Evolutionary conservation across 192 early-diverging fungal genomes (phyloP).

Genomic region (Spinellus fusiger): DNA sequence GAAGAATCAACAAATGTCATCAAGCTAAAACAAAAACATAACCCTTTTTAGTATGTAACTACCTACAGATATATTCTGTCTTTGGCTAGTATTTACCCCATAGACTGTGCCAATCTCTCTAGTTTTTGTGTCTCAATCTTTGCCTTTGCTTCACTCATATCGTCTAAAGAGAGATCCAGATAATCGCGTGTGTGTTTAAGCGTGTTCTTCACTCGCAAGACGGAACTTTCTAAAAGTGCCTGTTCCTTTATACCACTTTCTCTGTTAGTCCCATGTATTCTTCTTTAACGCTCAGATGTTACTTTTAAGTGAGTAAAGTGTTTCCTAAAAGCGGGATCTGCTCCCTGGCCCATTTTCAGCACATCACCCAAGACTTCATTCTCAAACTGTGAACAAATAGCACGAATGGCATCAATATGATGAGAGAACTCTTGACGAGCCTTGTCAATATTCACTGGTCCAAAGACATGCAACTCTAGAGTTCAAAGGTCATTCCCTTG

Average conservation of each 20-base stretch:
- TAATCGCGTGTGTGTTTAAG: conserved; percentile 14
- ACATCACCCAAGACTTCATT: conserved; percentile 30
- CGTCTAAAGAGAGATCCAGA: conserved; percentile 9
- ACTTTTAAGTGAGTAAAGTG: conserved; percentile 33
- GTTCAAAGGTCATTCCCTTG: no score
- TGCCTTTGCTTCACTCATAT: conserved; percentile 8
- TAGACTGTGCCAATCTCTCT: conserved; percentile 16
- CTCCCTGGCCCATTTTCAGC: conserved; percentile 25
- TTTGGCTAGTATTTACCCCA: conserved; percentile 13
- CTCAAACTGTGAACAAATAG: conserved; percentile 34
- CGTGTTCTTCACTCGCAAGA: conserved; percentile 16
- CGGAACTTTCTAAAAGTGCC: conserved; percentile 26
- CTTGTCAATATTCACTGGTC: conserved; percentile 30
- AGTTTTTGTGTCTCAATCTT: conserved; percentile 15
- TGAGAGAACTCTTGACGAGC: conserved; percentile 24
- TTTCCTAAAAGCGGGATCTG: conserved; percentile 31
- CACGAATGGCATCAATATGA: conserved; percentile 18
- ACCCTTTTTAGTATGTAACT: background rate
- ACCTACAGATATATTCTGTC: background rate
- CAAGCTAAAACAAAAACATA: conserved; percentile 6
- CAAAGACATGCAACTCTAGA: conserved; percentile 27
- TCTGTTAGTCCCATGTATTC: background rate
- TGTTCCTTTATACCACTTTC: conserved; percentile 27
- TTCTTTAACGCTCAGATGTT: background rate
- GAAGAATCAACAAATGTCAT: conserved; percentile 28